phyloP scores from a whole-genome alignment of 73 alveolate species.

The Stentor roeselii region DNA sequence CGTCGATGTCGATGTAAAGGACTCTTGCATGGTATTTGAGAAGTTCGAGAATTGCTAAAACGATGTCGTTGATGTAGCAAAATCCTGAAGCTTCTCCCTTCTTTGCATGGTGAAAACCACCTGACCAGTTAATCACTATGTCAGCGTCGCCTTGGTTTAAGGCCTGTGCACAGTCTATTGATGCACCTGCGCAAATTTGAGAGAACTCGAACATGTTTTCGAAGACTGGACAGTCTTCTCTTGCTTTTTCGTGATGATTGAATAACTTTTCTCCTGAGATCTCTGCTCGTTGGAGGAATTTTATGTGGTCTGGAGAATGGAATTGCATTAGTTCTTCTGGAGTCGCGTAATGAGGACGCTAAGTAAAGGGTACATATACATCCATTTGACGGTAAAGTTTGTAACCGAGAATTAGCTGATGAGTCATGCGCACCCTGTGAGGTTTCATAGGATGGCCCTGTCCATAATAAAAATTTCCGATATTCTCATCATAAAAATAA shows the following conservation, averaged over 20 bases:
- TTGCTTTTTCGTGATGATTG: slow-evolving; percentile 28
- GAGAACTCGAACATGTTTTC: slow-evolving; percentile 82
- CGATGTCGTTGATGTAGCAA: slow-evolving; percentile 97
- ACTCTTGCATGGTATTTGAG: slow-evolving; percentile 89
- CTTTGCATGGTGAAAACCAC: slow-evolving; percentile 98
- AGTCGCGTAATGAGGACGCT: slow-evolving; percentile 46
- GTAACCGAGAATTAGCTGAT: slow-evolving; percentile 83
- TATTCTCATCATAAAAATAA: slow-evolving; percentile 87
- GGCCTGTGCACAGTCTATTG: slow-evolving; percentile 90
- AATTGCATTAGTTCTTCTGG: slow-evolving; percentile 41
- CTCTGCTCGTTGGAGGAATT: slow-evolving; percentile 28
- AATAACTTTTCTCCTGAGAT: slow-evolving; percentile 27
- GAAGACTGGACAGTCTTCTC: slow-evolving; percentile 79
- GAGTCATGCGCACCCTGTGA: slow-evolving; percentile 91
- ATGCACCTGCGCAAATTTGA: slow-evolving; percentile 79
- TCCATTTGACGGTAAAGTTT: slow-evolving; percentile 76
- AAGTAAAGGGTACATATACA: slow-evolving; percentile 30
- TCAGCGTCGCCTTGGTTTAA: slow-evolving; percentile 84
- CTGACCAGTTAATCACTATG: slow-evolving; percentile 95
- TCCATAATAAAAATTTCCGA: slow-evolving; percentile 94
- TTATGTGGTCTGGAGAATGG: slow-evolving; percentile 53
- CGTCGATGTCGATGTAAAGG: slow-evolving; percentile 95
- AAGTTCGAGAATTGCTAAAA: slow-evolving; percentile 89
- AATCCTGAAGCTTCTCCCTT: slow-evolving; percentile 95
- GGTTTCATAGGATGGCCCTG: slow-evolving; percentile 99